A percentile compares a stretch with the other conserved stretches of the same genome.
Evolutionary conservation across 768 basidiomycete species (phyloP).

Genomic region (Pleurotus djamor): DNA sequence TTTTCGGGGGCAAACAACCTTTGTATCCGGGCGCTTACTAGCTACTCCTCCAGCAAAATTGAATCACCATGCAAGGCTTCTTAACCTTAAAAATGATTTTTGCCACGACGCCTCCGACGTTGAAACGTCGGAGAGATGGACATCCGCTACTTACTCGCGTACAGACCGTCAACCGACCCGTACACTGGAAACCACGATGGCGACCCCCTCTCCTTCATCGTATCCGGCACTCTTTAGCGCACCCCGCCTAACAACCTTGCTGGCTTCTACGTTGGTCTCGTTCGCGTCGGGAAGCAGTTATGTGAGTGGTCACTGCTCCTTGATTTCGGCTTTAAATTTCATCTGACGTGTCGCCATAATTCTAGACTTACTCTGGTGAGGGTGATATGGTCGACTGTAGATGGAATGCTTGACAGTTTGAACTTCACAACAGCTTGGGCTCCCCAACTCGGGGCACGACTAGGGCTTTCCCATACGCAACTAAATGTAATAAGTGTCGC

Average conservation of each 20-base stretch:
- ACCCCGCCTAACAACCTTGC: constrained; percentile 47
- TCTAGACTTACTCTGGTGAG: constrained; percentile 30
- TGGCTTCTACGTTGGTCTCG: constrained; percentile 58
- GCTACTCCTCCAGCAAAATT: too few species aligned
- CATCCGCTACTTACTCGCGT: too few species aligned
- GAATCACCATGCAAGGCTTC: too few species aligned
- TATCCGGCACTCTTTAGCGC: constrained; percentile 29
- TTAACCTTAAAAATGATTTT: too few species aligned
- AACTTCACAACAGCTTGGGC: constrained; percentile 59
- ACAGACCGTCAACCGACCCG: too few species aligned
- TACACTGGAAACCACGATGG: too few species aligned
- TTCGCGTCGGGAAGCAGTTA: constrained; percentile 73
- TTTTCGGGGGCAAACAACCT: too few species aligned
- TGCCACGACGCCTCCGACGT: too few species aligned
- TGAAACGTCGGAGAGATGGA: too few species aligned
- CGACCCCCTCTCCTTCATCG: neutral
- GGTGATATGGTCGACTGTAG: neutral
- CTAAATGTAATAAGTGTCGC: constrained; percentile 79
- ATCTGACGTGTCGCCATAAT: too few species aligned
- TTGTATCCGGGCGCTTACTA: too few species aligned
- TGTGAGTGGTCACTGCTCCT: constrained; percentile 27
- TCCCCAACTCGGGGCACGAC: constrained; percentile 79
- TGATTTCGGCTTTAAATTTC: too few species aligned
- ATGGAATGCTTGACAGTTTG: neutral
- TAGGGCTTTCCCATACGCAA: constrained; percentile 76